These are phyloP conservation scores for Podochytrium sp. DNA, from an alignment of 192 early-diverging fungal species.

Conservation along the genomic window DNA sequence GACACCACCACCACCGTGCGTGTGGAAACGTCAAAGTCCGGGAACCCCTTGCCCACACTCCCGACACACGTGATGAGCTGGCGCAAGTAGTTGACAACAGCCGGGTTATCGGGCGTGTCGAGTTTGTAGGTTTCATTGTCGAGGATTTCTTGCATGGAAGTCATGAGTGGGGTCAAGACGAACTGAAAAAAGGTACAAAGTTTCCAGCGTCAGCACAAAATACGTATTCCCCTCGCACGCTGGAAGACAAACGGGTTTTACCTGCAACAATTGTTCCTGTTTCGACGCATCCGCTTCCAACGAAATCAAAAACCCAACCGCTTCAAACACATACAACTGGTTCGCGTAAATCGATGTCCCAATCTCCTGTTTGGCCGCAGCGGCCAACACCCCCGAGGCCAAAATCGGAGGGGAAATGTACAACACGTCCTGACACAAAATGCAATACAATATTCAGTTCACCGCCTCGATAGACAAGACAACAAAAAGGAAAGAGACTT, in stretches of 20 bases:
- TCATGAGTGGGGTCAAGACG: constrained; percentile 78
- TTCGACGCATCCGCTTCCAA: constrained; percentile 66
- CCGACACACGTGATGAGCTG: constrained; percentile 86
- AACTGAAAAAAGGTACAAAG: constrained; percentile 51
- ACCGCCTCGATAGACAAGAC: neutral
- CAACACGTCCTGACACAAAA: constrained; percentile 52
- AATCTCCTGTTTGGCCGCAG: constrained; percentile 50
- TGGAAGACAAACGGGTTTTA: constrained; percentile 5
- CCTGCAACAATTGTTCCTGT: constrained; percentile 69
- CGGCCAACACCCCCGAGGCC: constrained; percentile 41
- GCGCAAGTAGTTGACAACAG: constrained; percentile 75
- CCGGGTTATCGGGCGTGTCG: constrained; percentile 67
- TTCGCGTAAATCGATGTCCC: constrained; percentile 71
- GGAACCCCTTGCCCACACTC: constrained; percentile 82
- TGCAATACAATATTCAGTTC: neutral
- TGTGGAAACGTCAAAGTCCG: constrained; percentile 43
- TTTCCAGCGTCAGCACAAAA: neutral
- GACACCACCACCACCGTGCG: constrained; percentile 24
- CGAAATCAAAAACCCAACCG: constrained; percentile 91
- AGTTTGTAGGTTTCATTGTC: constrained; percentile 62
- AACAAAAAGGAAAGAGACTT: neutral
- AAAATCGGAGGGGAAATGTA: constrained; percentile 69
- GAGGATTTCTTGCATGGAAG: constrained; percentile 75
- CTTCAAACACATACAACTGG: constrained; percentile 90
- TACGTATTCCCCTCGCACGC: constrained; percentile 10